These are phyloP conservation scores for Spirogloea muscicola DNA, from an alignment of 139 green algal species.

Conservation along the genomic window DNA sequence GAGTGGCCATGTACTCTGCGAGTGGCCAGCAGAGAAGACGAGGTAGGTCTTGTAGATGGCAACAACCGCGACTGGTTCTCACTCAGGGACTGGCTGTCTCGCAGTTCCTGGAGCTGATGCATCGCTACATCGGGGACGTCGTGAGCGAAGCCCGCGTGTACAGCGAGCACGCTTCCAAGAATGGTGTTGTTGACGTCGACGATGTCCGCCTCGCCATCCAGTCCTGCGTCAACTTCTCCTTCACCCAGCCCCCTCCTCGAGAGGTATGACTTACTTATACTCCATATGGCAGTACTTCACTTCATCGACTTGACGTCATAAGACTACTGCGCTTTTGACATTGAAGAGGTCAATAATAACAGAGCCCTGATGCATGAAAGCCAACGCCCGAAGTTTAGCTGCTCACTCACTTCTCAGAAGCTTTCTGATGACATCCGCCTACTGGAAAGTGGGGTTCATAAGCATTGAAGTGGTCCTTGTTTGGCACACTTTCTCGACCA, in stretches of 20 bases:
- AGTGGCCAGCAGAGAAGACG: too few relatives aligned
- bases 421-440: not conserved
- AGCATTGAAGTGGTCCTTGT: not conserved
- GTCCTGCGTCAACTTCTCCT: constrained; percentile 42
- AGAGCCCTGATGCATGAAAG: not conserved
- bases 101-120: constrained; percentile 35
- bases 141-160: constrained; percentile 22
- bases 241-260: constrained; percentile 41
- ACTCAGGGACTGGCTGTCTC: too few relatives aligned
- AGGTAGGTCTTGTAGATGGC: too few relatives aligned
- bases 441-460: not conserved
- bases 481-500: not conserved
- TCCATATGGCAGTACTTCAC: not conserved
- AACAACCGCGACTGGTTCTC: too few relatives aligned
- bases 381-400: too few relatives aligned
- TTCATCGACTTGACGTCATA: not conserved
- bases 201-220: constrained; percentile 41
- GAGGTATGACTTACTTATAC: constrained; percentile 10
- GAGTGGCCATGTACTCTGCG: too few relatives aligned
- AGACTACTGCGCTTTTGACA: not conserved
- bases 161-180: constrained; percentile 10
- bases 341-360: not conserved
- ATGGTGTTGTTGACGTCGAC: constrained; percentile 9
- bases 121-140: constrained; percentile 39
- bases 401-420: too few relatives aligned